These are phyloP conservation scores for Trichoderma atrobrunneum DNA, from an alignment of 2,329 filamentous ascomycete species.

Conservation along the genomic window DNA sequence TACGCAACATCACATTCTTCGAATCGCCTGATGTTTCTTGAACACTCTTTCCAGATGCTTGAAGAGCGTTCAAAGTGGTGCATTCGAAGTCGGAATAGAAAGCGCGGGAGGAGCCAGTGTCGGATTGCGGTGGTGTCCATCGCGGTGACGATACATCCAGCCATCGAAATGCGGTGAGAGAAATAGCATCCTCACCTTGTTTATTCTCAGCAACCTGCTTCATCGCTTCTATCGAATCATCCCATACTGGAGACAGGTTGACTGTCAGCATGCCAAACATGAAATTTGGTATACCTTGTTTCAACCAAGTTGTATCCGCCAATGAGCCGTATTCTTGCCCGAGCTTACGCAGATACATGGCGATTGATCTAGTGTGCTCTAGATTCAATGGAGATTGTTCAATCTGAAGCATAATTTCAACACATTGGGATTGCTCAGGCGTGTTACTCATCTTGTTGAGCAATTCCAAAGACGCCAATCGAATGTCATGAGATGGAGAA, in stretches of 20 bases:
- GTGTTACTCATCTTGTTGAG: constrained; percentile 55
- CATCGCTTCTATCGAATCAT: constrained; percentile 73
- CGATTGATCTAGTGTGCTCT: constrained; percentile 71
- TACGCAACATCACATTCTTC: constrained; percentile 56
- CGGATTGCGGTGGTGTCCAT: constrained; percentile 45
- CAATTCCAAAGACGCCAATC: constrained; percentile 70
- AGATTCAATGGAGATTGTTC: constrained; percentile 78
- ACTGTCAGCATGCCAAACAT: constrained; percentile 88
- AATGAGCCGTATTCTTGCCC: constrained; percentile 60
- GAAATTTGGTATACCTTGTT: constrained; percentile 72
- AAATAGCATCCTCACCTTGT: constrained; percentile 69
- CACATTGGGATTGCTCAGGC: constrained; percentile 26
- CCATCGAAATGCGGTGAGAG: constrained; percentile 75
- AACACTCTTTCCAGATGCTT: constrained; percentile 49
- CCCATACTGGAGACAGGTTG: constrained; percentile 81
- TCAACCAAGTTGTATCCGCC: constrained; percentile 61
- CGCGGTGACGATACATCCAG: constrained; percentile 57
- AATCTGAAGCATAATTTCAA: constrained; percentile 66
- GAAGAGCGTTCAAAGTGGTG: constrained; percentile 64
- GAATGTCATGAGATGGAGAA: constrained; percentile 70
- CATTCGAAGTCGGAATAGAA: constrained; percentile 78
- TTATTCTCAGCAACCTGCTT: constrained; percentile 70
- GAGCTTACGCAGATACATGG: constrained; percentile 82
- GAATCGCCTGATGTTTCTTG: constrained; percentile 53
- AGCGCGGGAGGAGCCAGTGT: constrained; percentile 35